phyloP scores from a whole-genome alignment of 140 eudicot genomes.

The Erigeron philadelphicus region DNA sequence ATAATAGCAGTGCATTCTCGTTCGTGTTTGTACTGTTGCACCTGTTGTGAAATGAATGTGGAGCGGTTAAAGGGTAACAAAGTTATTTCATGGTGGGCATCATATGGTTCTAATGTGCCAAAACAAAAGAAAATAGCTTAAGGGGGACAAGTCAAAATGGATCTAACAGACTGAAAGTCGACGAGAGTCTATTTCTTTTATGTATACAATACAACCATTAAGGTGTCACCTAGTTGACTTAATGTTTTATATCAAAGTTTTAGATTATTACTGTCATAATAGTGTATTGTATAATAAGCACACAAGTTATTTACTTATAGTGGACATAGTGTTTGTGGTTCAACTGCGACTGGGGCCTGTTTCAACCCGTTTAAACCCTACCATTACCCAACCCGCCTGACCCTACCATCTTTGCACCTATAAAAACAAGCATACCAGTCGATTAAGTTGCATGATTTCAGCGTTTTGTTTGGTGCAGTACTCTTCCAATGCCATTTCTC shows the following conservation, averaged over 20 bases:
- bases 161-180: not conserved
- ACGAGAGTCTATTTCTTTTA: not conserved
- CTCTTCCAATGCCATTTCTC: conserved; percentile 94
- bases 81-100: conserved; percentile 6
- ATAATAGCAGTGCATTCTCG: conserved; percentile 85
- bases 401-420: not conserved
- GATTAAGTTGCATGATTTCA: conserved; percentile 82
- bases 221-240: not conserved
- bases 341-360: not conserved
- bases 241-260: not conserved
- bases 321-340: not conserved
- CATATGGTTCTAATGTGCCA: not conserved
- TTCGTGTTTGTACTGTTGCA: conserved; percentile 91
- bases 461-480: conserved; percentile 63
- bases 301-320: not conserved
- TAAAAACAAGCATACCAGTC: conserved; percentile 54
- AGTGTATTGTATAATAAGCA: not conserved
- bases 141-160: not conserved
- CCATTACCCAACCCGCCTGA: not conserved
- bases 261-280: not conserved
- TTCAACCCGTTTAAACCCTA: not conserved
- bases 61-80: conserved; percentile 4
- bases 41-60: conserved; percentile 41
- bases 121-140: not conserved
- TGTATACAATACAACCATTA: not conserved